These are phyloP conservation scores for Phytopythium mirpurense DNA, from an alignment of 352 stramenopile genomes.

Conservation along the genomic window DNA sequence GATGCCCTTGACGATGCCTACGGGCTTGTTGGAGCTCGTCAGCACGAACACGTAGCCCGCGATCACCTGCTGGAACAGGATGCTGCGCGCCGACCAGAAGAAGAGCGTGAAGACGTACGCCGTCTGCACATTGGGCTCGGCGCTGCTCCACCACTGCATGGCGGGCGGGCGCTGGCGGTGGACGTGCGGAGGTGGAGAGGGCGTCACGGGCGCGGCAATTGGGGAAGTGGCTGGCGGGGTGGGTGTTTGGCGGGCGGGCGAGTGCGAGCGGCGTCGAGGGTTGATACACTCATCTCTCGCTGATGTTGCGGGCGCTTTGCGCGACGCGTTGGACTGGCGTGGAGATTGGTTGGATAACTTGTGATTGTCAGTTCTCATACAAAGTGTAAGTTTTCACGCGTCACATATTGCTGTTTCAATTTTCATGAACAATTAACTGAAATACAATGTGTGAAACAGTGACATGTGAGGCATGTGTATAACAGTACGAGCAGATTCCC, in stretches of 20 bases:
- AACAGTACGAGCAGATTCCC: too few species aligned
- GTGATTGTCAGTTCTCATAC: not conserved
- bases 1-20: conserved; percentile 79
- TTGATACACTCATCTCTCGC: not conserved
- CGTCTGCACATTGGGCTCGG: conserved; percentile 41
- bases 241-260: too few species aligned
- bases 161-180: too few species aligned
- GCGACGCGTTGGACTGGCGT: too few species aligned
- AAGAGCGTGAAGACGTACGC: conserved; percentile 75
- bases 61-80: conserved; percentile 76
- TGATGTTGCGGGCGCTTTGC: not conserved
- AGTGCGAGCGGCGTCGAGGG: too few species aligned
- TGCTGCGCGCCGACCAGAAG: conserved; percentile 68
- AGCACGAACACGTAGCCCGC: conserved; percentile 75
- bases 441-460: not conserved
- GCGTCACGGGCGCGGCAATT: too few species aligned
- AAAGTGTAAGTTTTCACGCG: not conserved
- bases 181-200: too few species aligned
- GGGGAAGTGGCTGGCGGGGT: not conserved
- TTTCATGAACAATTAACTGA: not conserved
- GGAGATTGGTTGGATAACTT: too few species aligned
- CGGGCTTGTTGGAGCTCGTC: conserved; percentile 65
- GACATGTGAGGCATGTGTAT: not conserved
- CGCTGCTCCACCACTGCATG: conserved; percentile 5
- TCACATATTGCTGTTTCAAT: not conserved